phyloP scores from a whole-genome alignment of 2,329 filamentous ascomycete species.

The Eutypa lata region DNA sequence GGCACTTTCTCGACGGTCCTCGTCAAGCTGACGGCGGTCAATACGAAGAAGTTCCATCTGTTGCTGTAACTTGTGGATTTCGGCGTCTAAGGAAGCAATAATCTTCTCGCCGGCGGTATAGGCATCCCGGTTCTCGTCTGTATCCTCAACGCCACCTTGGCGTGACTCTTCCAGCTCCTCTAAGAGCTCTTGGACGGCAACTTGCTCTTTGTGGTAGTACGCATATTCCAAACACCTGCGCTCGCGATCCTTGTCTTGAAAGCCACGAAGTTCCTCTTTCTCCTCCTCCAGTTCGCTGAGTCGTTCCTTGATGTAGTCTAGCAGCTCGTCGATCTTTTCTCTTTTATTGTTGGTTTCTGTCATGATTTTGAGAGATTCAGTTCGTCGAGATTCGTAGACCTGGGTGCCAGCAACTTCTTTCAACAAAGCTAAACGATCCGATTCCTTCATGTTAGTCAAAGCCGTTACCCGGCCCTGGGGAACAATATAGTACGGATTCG shows the following conservation, averaged over 20 bases:
- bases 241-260: slow-evolving; percentile 92
- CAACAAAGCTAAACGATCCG: slow-evolving; percentile 80
- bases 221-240: slow-evolving; percentile 91
- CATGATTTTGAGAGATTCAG: slow-evolving; percentile 96
- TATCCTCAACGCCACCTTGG: slow-evolving; percentile 78
- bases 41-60: slow-evolving; percentile 81
- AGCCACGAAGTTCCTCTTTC: slow-evolving; percentile 90
- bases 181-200: slow-evolving; percentile 71
- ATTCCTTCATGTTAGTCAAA: slow-evolving; percentile 98
- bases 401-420: slow-evolving; percentile 99
- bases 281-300: slow-evolving; percentile 90
- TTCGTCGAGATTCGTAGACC: slow-evolving; percentile 88
- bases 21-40: slow-evolving; percentile 83
- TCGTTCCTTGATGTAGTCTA: slow-evolving; percentile 88
- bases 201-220: slow-evolving; percentile 86
- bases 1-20: slow-evolving; percentile 80
- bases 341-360: slow-evolving; percentile 93
- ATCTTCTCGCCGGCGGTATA: slow-evolving; percentile 78
- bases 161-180: slow-evolving; percentile 80
- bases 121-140: slow-evolving; percentile 73
- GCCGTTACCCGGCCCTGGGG: slow-evolving; percentile 94
- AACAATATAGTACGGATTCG: slow-evolving; percentile 98
- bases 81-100: slow-evolving; percentile 70
- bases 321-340: slow-evolving; percentile 86
- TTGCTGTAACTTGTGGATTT: slow-evolving; percentile 77